Conservation (phyloP, 139 green algal genomes). For the Chlamydomonas sp. region DNA sequence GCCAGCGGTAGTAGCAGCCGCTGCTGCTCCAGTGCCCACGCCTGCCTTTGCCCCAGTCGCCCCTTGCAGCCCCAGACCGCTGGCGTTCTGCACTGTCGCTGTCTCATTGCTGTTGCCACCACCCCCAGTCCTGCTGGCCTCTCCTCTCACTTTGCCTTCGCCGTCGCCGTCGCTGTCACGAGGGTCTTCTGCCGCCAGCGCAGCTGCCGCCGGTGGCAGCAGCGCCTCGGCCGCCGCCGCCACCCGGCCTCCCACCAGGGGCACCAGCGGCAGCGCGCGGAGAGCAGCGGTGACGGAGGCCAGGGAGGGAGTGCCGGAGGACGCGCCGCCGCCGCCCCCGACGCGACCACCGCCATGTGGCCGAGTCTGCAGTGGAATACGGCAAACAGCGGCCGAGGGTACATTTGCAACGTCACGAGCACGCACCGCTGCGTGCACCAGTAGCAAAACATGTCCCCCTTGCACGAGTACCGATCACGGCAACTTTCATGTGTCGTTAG, state of each 20-base stretch:
- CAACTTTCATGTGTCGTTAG: too few relatives aligned
- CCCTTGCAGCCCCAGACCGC: too few relatives aligned
- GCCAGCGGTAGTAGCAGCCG: neutral
- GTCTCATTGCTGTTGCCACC: neutral
- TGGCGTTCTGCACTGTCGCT: neutral
- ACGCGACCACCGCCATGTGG: too few relatives aligned
- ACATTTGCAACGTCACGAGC: too few relatives aligned
- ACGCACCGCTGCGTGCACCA: too few relatives aligned
- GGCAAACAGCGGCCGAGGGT: too few relatives aligned
- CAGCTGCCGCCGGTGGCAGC: neutral
- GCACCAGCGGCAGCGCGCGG: slow-evolving; percentile 15
- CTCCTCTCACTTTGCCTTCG: neutral
- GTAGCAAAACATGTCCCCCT: too few relatives aligned
- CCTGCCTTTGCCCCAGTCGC: too few relatives aligned
- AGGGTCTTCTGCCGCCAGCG: neutral
- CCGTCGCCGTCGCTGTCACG: neutral
- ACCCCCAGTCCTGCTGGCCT: neutral
- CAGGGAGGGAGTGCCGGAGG: neutral
- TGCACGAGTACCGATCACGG: too few relatives aligned
- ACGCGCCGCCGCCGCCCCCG: neutral
- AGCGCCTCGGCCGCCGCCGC: slow-evolving; percentile 13
- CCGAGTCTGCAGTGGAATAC: too few relatives aligned
- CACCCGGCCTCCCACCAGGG: neutral
- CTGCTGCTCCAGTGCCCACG: neutral
- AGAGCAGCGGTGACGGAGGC: neutral